Percentiles rank a stretch among this genome's conserved stretches.
Evolutionary conservation across 306 rosid genomes (phyloP).

Genomic region (Prunus campanulata): DNA sequence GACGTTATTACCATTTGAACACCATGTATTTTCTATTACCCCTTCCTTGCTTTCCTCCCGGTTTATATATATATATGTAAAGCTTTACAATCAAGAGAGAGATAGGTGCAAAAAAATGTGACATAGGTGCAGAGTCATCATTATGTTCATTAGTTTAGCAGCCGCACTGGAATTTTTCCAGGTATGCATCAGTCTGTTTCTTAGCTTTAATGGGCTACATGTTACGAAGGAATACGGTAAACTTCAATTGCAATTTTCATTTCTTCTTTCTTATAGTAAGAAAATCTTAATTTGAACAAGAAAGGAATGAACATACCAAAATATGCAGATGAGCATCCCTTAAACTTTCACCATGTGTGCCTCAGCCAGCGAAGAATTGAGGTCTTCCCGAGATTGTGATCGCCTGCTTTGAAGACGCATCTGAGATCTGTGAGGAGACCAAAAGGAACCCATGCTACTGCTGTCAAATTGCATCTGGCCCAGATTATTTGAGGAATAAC

Average conservation of each 20-base stretch:
- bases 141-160: neutral
- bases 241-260: slow-evolving; percentile 17
- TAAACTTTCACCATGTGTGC: slow-evolving; percentile 71
- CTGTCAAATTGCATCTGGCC: slow-evolving; percentile 81
- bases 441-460: slow-evolving; percentile 56
- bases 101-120: neutral
- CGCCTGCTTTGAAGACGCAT: slow-evolving; percentile 93
- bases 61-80: too few relatives aligned
- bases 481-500: slow-evolving; percentile 77
- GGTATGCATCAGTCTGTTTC: slow-evolving; percentile 22
- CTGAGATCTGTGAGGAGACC: slow-evolving; percentile 84
- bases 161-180: neutral
- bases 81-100: neutral
- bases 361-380: slow-evolving; percentile 70
- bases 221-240: slow-evolving; percentile 36
- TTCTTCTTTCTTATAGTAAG: slow-evolving; percentile 8
- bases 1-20: too few relatives aligned
- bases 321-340: slow-evolving; percentile 34
- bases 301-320: slow-evolving; percentile 44
- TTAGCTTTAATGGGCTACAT: slow-evolving; percentile 30
- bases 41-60: too few relatives aligned
- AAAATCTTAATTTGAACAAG: slow-evolving; percentile 18
- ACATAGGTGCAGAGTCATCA: neutral
- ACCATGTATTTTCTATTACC: too few relatives aligned
- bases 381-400: slow-evolving; percentile 96